phyloP scores from a whole-genome alignment of 2,329 filamentous ascomycete species.

The Aspergillus costaricaensis region DNA sequence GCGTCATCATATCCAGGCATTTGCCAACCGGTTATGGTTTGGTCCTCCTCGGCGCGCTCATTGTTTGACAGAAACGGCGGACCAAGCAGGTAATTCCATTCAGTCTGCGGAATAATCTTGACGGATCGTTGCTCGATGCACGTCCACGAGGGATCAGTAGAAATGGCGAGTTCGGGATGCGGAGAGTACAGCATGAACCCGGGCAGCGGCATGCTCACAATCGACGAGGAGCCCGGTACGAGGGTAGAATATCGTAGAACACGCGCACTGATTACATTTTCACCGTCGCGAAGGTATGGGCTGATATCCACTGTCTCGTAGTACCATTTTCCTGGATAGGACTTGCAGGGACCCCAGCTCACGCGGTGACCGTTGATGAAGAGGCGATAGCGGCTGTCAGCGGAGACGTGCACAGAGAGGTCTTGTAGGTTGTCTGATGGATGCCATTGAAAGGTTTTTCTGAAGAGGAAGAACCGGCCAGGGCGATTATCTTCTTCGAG shows the following conservation, averaged over 20 bases:
- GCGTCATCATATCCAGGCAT: background rate
- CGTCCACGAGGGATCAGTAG: background rate
- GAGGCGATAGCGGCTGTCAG: slow-evolving; percentile 13
- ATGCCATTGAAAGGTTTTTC: slow-evolving; percentile 2
- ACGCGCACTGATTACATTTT: slow-evolving; percentile 5
- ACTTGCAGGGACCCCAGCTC: slow-evolving; percentile 12
- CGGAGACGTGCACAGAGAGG: slow-evolving; percentile 4
- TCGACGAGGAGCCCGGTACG: slow-evolving; percentile 2
- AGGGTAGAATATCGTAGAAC: slow-evolving; percentile 10
- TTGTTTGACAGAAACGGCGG: slow-evolving; percentile 8
- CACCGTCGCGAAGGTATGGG: background rate
- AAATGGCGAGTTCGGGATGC: background rate
- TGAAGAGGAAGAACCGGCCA: slow-evolving; percentile 10
- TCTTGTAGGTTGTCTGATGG: no score
- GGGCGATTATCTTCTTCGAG: slow-evolving; percentile 1
- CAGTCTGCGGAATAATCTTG: background rate
- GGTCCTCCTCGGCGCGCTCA: background rate
- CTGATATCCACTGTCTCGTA: slow-evolving; percentile 13
- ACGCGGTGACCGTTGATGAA: slow-evolving; percentile 11
- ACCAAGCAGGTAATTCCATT: slow-evolving; percentile 12
- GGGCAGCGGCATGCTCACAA: slow-evolving; percentile 3
- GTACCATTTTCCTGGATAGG: slow-evolving; percentile 5
- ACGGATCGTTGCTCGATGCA: background rate
- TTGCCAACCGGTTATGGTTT: slow-evolving; percentile 1
- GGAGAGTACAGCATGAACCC: slow-evolving; percentile 6